Evolutionary conservation across 2,329 filamentous ascomycete species (phyloP).

Genomic region (Cercospora beticola): DNA sequence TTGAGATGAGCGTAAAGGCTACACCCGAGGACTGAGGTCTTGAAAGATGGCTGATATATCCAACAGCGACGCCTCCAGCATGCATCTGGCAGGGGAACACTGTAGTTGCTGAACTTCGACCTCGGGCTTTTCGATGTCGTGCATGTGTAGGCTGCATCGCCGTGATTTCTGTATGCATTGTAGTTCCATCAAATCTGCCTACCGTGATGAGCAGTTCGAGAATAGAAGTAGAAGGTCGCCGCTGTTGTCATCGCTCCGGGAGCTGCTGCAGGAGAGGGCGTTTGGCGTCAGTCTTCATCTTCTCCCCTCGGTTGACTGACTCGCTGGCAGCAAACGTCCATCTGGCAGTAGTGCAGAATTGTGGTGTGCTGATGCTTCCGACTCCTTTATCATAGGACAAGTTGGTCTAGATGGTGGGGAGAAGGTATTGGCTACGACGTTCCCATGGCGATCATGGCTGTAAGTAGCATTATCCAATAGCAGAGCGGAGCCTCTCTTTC

Average conservation of each 20-base stretch:
- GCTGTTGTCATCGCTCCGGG: not conserved
- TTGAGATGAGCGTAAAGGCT: not conserved
- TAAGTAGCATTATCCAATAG: not conserved
- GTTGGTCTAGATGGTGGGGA: not conserved
- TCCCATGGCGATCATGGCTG: not conserved
- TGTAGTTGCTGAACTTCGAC: not conserved
- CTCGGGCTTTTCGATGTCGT: not conserved
- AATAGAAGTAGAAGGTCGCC: not conserved
- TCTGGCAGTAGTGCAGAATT: not conserved
- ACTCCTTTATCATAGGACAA: not conserved
- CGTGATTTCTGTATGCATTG: not conserved
- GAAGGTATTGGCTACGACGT: slow-evolving; percentile 1
- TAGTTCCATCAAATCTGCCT: not conserved
- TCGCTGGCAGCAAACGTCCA: not conserved
- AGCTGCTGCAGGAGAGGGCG: slow-evolving; percentile 4
- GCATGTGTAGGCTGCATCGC: not conserved
- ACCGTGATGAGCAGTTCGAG: not conserved
- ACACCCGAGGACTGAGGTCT: not conserved
- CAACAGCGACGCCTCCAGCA: not conserved
- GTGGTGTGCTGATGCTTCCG: not conserved
- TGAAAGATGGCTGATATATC: not conserved
- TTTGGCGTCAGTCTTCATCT: not conserved
- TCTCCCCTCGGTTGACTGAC: not conserved
- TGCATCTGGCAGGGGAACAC: not conserved
- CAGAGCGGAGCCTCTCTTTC: not conserved